Evolutionary conservation across 2,329 filamentous ascomycete species (phyloP).

Genomic region (Aspergillus uvarum): DNA sequence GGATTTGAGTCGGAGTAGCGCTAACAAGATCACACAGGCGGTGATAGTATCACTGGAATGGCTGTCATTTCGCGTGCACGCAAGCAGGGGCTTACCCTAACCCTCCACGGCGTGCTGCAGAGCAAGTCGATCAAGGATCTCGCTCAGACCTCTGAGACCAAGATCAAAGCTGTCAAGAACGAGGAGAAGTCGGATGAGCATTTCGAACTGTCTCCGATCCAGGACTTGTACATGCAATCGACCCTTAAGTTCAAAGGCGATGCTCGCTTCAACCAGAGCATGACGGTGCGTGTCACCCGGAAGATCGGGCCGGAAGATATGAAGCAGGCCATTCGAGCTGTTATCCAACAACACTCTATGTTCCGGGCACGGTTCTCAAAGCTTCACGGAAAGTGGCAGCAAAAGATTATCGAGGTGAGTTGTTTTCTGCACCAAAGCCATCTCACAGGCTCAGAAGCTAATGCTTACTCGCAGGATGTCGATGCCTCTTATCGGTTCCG

Average conservation of each 20-base stretch:
- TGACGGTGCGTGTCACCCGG: conserved; percentile 33
- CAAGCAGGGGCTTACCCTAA: conserved; percentile 34
- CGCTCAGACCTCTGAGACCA: conserved; percentile 24
- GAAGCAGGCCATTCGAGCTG: conserved; percentile 28
- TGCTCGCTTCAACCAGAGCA: conserved; percentile 37
- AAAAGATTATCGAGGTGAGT: conserved; percentile 29
- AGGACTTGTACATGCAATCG: conserved; percentile 33
- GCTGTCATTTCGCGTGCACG: conserved; percentile 39
- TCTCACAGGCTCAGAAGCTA: conserved; percentile 2
- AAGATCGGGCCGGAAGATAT: conserved; percentile 25
- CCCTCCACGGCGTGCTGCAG: conserved; percentile 37
- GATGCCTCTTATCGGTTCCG: conserved; percentile 35
- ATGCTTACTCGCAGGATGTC: conserved; percentile 25
- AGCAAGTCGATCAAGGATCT: conserved; percentile 34
- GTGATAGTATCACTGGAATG: conserved; percentile 44
- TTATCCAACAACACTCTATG: conserved; percentile 37
- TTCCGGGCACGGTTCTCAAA: conserved; percentile 33
- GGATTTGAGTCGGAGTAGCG: not conserved
- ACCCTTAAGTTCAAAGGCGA: conserved; percentile 22
- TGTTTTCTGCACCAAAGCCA: rapidly evolving
- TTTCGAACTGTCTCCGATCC: conserved; percentile 37
- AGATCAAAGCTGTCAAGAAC: conserved; percentile 16
- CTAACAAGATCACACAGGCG: conserved; percentile 27
- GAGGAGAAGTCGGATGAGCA: conserved; percentile 28
- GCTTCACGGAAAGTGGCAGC: conserved; percentile 27